Evolutionary conservation across 768 basidiomycete species (phyloP), one percentile per base, ranked within the genome.

Genomic region (Leccinum disarticulatum): DNA sequence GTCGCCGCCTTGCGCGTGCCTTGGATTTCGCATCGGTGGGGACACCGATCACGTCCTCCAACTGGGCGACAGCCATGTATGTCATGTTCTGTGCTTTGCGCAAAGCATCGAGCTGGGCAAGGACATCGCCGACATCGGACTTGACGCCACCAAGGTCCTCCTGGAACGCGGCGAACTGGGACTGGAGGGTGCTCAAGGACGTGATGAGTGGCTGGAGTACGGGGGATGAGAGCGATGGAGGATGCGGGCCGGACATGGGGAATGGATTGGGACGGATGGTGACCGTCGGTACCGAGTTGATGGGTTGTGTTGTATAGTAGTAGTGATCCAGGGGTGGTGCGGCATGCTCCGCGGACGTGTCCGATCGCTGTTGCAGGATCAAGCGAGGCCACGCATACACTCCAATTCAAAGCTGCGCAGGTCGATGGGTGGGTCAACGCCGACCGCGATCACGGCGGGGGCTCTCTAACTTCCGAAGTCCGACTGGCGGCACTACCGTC

Each of bases 391-490:
- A 41, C 17, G 38, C 38, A 41, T 41, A n/a, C 38, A 41, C 38
- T n/a, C 17, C 38, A 33, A 33, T 11, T 33, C 31, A 41, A 41
- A 41, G 38, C 17, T n/a, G 38, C 38, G 38, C 4, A n/a, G 38
- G 3, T 41, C 38, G 17, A 41, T n/a, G 4, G 4, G 27, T 27
- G 27, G 19, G 63, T 15, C 58, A 64, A 61, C 30, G 36, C 14
- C 55, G 46, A 22, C 19, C 22, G 19, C 46, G 46, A 47, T 47
- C 46, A 47, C 46, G n/a, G 46, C 6, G 5, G 22, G 43, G 38
- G 17, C 17, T 46, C 19, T 19, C 19, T 46, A 19, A 54, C 54
- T 58, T 71, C 68, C 64, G 64, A 69, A 66, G 55, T 64, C 68
- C 68, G 68, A 69, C 59, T 17, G 8, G 33, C 38, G 25, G 11